Evolutionary conservation across 805 yeast species (phyloP), one percentile per base, ranked within the genome.

Genomic region (Citeromyces matritensis): DNA sequence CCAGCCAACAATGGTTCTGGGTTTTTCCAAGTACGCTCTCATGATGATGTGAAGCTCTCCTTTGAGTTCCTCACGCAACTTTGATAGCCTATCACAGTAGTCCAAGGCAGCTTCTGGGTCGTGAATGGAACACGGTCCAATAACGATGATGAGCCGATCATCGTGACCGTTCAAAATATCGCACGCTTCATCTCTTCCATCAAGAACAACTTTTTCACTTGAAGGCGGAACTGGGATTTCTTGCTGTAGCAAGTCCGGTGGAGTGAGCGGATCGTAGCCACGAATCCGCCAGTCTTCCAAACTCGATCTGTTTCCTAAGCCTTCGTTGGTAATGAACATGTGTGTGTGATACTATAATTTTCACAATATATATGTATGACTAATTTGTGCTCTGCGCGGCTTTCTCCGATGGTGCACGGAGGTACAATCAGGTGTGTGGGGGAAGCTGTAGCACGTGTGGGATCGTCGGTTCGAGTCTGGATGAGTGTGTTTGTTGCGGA

Each of bases 1-100:
- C 98, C 98, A 88, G 41, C 98, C 98, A 34, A 88, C 97, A 15
- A 97, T 88, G 40, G 98, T 88, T 65, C 98, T 79, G 48, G 98
- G 98, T 60, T 88, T 88, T 61, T 88, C 98, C 43, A 88, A 67
- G 68, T 88, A 88, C 5, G 97, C 97, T 63, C 98, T 79, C 98
- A 88, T 88, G 40, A 88, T 70, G 36, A 88, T 69, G 34, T 76
- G 79, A 35, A 88, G 65, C 42, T 88, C 97, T 33, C 64, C 71
- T 38, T 73, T 55, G 39, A 82, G 67, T 53, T 81, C 82, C 24
- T 73, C 79, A 24, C 84, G 62, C 35, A 83, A 59, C 37, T 60
- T 60, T 53, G 71, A 69, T 43, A 88, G 65, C 41, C 77, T 67
- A 25, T 55, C 55, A 37, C 88, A 93, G 58, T 91, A 88, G 23